Percentiles rank a stretch among this genome's conserved stretches.
These are phyloP conservation scores for Trichoderma sp. DNA, from an alignment of 2,329 filamentous ascomycete species.

Conservation along the genomic window DNA sequence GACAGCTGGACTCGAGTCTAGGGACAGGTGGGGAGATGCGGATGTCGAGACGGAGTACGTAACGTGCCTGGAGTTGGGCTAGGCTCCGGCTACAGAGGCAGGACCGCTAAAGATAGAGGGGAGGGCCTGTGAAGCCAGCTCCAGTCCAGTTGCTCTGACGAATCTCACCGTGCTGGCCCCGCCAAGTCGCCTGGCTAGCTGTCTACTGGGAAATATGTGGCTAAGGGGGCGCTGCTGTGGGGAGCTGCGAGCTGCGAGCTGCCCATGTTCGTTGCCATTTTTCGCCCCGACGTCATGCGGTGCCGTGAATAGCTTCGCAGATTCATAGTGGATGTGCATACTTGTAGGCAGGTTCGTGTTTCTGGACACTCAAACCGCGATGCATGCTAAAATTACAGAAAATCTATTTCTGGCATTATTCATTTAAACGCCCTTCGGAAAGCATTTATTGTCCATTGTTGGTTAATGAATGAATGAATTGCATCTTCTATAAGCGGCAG, in stretches of 20 bases:
- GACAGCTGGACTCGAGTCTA: constrained; percentile 28
- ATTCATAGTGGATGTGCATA: neutral
- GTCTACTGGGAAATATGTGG: neutral
- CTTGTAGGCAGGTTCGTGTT: neutral
- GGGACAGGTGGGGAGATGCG: constrained; percentile 26
- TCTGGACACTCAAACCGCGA: neutral
- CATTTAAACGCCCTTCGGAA: neutral
- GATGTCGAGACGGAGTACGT: constrained; percentile 23
- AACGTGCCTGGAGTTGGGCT: neutral
- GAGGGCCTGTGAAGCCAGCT: constrained; percentile 18
- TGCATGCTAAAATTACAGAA: neutral
- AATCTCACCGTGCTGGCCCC: constrained; percentile 24
- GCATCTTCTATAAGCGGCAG: neutral
- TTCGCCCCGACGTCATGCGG: constrained; percentile 15
- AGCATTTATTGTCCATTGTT: neutral
- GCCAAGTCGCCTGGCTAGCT: constrained; percentile 4
- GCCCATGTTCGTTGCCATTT: neutral
- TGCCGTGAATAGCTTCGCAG: constrained; percentile 16
- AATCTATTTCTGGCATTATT: neutral
- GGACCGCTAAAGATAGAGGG: constrained; percentile 15
- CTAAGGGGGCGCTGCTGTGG: constrained; percentile 14
- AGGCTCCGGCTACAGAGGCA: constrained; percentile 8
- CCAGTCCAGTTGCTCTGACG: constrained; percentile 24
- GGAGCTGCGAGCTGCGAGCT: constrained; percentile 23
- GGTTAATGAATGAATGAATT: neutral